Percentiles rank a stretch among this genome's conserved stretches.
Conservation (phyloP, 495 filamentous ascomycete species). For the Schizothecium vesticola region DNA sequence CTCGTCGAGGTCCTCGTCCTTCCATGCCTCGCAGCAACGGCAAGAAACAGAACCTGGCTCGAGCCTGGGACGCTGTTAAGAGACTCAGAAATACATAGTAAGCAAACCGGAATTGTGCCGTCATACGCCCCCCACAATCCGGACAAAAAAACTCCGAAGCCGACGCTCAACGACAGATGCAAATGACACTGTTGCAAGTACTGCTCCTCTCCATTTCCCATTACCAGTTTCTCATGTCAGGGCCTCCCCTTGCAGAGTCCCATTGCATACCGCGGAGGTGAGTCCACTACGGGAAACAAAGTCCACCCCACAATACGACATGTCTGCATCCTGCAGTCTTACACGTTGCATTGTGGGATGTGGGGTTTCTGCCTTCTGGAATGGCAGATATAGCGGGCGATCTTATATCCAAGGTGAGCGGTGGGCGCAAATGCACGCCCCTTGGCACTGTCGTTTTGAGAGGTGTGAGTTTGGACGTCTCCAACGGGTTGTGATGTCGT, state of each 20-base stretch:
- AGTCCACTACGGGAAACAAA: neutral
- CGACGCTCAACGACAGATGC: neutral
- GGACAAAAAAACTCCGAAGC: neutral
- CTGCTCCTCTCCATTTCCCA: neutral
- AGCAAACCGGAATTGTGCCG: neutral
- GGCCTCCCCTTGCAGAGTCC: neutral
- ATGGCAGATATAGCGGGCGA: neutral
- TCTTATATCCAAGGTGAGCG: neutral
- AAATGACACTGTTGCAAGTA: neutral
- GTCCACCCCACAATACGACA: neutral
- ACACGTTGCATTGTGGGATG: neutral
- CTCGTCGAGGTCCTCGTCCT: neutral
- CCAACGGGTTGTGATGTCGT: neutral
- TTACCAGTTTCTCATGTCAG: neutral
- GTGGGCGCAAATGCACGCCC: neutral
- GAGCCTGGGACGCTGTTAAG: neutral
- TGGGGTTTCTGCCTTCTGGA: neutral
- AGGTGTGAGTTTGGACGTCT: neutral
- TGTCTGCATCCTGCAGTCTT: neutral
- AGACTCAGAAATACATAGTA: neutral
- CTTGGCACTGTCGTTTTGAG: neutral
- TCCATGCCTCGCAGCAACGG: neutral
- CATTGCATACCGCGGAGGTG: neutral
- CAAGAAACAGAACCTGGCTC: neutral
- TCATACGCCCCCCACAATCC: neutral